Evolutionary conservation across 495 filamentous ascomycete genomes (phyloP).

Genomic region (Hyaloscypha bicolor): DNA sequence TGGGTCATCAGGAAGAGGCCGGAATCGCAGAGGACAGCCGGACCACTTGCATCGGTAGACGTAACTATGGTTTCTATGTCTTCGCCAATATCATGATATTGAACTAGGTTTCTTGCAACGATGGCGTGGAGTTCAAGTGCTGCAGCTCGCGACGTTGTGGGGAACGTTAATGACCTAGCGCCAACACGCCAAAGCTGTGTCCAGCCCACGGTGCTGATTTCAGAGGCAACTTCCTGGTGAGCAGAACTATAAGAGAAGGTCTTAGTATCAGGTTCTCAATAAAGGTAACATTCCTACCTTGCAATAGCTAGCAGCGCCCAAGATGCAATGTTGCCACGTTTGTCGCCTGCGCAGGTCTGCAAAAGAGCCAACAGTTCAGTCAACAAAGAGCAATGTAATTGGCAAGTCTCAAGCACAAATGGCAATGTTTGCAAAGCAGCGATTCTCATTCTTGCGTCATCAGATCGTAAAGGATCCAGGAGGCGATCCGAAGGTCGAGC

Average conservation of each 20-base stretch:
- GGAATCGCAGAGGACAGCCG: constrained; percentile 76
- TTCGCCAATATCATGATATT: constrained; percentile 62
- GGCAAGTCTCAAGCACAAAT: constrained; percentile 50
- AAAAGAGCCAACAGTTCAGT: constrained; percentile 42
- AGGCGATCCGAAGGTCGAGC: constrained; percentile 60
- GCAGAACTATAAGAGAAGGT: constrained; percentile 42
- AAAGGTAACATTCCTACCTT: constrained; percentile 22
- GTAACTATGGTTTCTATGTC: constrained; percentile 68
- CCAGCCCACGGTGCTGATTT: constrained; percentile 52
- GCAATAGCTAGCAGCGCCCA: constrained; percentile 35
- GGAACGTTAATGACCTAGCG: constrained; percentile 68
- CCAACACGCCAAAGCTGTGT: constrained; percentile 74
- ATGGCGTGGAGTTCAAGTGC: constrained; percentile 74
- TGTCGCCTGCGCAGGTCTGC: constrained; percentile 24
- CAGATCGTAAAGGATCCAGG: constrained; percentile 58
- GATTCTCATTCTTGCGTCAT: constrained; percentile 56
- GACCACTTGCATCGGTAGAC: constrained; percentile 79
- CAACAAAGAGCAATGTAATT: constrained; percentile 15
- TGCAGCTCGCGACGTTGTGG: constrained; percentile 74
- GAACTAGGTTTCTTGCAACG: constrained; percentile 61
- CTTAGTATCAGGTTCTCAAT: constrained; percentile 5
- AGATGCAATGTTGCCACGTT: constrained; percentile 33
- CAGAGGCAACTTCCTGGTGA: constrained; percentile 38
- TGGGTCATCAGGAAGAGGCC: constrained; percentile 73
- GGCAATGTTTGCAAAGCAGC: constrained; percentile 79